Base-by-base conservation (phyloP, 768 basidiomycete genomes). In the Hemileccinum impolitum region DNA sequence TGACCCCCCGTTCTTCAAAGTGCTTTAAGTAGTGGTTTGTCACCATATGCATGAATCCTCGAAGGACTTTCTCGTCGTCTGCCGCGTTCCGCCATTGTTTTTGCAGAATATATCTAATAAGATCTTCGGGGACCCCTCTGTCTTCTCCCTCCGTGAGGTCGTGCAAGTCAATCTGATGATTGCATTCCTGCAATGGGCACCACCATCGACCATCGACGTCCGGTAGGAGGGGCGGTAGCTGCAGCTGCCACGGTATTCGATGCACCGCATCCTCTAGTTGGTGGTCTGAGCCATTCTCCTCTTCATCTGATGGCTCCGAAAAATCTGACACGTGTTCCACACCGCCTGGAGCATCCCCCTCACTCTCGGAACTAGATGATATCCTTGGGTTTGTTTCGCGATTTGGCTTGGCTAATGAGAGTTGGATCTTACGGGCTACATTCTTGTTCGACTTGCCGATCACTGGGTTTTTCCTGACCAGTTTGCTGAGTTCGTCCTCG, bases 281-380 rank as follows among this genome's bases (percentile, higher is more conserved):
- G 8, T 60, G 43, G 35, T 65, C 64, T 39, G 73, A 70, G 37
- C 74, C 73, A 2, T 74, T 64, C n/a, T 65, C 71, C 6, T 73
- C 68, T 12, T 65, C 67, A 18, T 76, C 74, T 4, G 80, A 80
- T 7, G 63, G 58, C n/a, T 76, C 74, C 11, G 77, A 78, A 59
- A 84, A 84, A 56, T 85, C 82, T 0, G 78, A 72, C 58, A 78
- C 80, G 53, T 83, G 83, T 11, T 35, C 58, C 59, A 69, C 40
- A 58, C 42, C 45, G 13, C 41, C 45, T n/a, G 34, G 46, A 19
- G 34, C 32, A 12, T 40, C 54, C 19, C 15, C 50, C 1, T 69
- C 67, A 12, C 59, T 57, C 2, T 23, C 62, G 30, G 68, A 61
- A 13, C 30, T 52, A 2, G 64, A 63, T 9, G 54, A 55, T 32